phyloP scores from a whole-genome alignment of 768 basidiomycete genomes.

The Guyanaporus albipodus region DNA sequence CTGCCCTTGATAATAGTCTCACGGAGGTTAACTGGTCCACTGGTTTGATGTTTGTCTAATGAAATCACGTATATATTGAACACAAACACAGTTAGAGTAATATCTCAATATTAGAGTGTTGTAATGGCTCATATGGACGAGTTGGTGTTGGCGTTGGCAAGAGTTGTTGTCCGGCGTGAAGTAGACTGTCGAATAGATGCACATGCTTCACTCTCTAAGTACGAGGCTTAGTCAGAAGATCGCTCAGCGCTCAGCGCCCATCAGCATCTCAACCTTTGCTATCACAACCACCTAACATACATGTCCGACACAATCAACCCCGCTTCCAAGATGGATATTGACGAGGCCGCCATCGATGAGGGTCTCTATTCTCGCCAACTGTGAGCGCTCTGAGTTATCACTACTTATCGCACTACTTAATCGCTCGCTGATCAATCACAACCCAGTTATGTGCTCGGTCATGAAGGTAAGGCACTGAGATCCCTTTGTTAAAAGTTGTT shows the following conservation, averaged over 20 bases:
- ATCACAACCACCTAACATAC: slow-evolving; percentile 1
- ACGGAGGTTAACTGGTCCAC: not conserved
- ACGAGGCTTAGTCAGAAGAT: slow-evolving; percentile 25
- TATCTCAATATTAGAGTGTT: no score
- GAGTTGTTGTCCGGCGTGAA: no score
- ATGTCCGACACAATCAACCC: slow-evolving; percentile 39
- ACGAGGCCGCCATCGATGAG: slow-evolving; percentile 87
- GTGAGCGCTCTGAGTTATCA: slow-evolving; percentile 44
- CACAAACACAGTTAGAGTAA: no score
- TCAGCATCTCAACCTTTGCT: slow-evolving; percentile 3
- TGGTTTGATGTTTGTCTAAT: not conserved
- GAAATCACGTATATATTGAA: no score
- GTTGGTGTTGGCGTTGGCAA: no score
- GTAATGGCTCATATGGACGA: no score
- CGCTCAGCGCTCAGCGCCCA: not conserved
- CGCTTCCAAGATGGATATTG: slow-evolving; percentile 71
- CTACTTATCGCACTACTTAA: slow-evolving; percentile 13
- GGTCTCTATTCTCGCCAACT: slow-evolving; percentile 91
- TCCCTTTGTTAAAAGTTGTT: slow-evolving; percentile 8
- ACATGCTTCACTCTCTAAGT: no score
- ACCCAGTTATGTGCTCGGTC: slow-evolving; percentile 86
- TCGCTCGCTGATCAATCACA: slow-evolving; percentile 14
- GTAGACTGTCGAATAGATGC: no score
- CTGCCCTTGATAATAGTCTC: not conserved
- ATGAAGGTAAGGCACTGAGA: slow-evolving; percentile 63